Conservation (phyloP, 805 yeast genomes). For the Candida andamanensis region DNA sequence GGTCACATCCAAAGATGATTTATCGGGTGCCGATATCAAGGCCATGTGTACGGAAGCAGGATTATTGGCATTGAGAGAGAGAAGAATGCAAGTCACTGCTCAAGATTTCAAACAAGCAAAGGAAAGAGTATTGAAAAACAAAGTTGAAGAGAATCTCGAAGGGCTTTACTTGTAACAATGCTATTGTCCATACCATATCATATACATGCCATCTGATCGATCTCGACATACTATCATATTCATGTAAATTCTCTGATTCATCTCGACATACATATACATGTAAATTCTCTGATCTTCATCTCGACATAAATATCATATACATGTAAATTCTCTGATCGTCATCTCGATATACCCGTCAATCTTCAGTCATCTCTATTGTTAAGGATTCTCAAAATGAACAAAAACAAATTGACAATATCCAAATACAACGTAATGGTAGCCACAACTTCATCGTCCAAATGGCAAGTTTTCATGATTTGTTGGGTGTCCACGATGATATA, state of each 20-base stretch:
- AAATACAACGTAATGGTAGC: slow-evolving; percentile 75
- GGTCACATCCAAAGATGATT: slow-evolving; percentile 85
- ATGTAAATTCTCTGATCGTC: too few species aligned
- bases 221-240: too few species aligned
- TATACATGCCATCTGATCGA: too few species aligned
- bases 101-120: slow-evolving; percentile 90
- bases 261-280: slow-evolving; percentile 1
- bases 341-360: too few species aligned
- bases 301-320: too few species aligned
- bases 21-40: slow-evolving; percentile 96
- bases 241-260: neutral
- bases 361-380: slow-evolving; percentile 3
- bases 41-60: slow-evolving; percentile 99
- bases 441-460: slow-evolving; percentile 80
- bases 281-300: too few species aligned
- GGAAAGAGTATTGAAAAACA: slow-evolving; percentile 92
- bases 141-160: slow-evolving; percentile 93
- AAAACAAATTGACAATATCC: slow-evolving; percentile 77
- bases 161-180: slow-evolving; percentile 62
- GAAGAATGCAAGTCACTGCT: slow-evolving; percentile 96
- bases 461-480: slow-evolving; percentile 63
- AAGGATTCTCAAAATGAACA: slow-evolving; percentile 57
- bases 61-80: slow-evolving; percentile 87
- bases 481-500: slow-evolving; percentile 82
- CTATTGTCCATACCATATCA: too few species aligned